Evolutionary conservation across 768 basidiomycete genomes (phyloP).

Genomic region (Rubroboletus satanas): DNA sequence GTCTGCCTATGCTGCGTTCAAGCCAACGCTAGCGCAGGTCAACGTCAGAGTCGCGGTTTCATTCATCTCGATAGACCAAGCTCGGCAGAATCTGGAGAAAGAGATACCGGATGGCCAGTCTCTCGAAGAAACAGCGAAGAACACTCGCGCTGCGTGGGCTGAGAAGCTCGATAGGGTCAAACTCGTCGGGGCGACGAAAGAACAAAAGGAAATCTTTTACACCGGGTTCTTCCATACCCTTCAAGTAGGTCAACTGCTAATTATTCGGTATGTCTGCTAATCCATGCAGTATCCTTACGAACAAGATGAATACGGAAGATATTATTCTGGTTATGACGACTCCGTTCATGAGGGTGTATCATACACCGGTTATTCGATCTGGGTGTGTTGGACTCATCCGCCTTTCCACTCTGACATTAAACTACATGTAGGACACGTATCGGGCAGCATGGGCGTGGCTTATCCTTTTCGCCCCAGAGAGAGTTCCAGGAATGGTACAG

Average conservation of each 20-base stretch:
- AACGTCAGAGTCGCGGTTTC: constrained; percentile 66
- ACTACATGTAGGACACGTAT: constrained; percentile 61
- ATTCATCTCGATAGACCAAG: constrained; percentile 70
- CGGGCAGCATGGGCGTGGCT: constrained; percentile 79
- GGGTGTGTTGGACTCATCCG: constrained; percentile 41
- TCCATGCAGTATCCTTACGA: constrained; percentile 68
- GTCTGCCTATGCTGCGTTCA: constrained; percentile 51
- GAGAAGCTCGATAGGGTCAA: constrained; percentile 53
- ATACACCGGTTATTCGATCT: constrained; percentile 78
- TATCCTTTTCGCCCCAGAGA: constrained; percentile 71
- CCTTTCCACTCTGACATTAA: background rate
- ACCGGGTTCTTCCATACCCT: constrained; percentile 63
- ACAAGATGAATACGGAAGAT: constrained; percentile 58
- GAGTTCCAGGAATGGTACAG: constrained; percentile 69
- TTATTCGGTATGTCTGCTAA: background rate
- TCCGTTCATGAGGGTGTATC: constrained; percentile 59
- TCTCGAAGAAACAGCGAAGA: constrained; percentile 49
- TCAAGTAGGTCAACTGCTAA: constrained; percentile 37
- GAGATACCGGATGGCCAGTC: constrained; percentile 45
- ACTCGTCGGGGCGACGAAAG: constrained; percentile 46
- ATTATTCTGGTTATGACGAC: constrained; percentile 79
- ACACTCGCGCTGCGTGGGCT: constrained; percentile 50
- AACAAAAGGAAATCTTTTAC: constrained; percentile 50
- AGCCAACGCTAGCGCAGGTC: constrained; percentile 31
- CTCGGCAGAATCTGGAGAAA: constrained; percentile 46